Conservation (phyloP, 768 basidiomycete species). For the Lactifluus piperatus region DNA sequence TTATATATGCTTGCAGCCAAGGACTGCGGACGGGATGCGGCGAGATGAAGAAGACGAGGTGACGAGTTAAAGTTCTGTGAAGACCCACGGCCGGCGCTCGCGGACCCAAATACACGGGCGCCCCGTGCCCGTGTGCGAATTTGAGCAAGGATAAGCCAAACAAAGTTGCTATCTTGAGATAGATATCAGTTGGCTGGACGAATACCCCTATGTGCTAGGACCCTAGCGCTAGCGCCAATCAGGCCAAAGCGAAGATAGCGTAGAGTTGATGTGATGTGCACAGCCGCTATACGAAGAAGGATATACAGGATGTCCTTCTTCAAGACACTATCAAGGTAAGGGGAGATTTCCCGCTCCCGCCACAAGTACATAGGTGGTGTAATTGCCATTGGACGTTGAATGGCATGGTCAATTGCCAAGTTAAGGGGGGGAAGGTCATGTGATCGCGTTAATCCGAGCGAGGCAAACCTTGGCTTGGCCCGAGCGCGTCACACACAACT, state of each 20-base stretch:
- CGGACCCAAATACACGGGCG: constrained; percentile 17
- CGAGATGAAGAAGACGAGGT: neutral
- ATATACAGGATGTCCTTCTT: no score
- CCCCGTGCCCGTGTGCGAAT: constrained; percentile 7
- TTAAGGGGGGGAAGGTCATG: constrained; percentile 1
- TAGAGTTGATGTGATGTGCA: neutral
- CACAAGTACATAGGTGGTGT: no score
- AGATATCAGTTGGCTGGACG: neutral
- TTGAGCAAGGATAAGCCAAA: neutral
- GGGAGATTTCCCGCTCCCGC: no score
- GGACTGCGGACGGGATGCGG: constrained; percentile 5
- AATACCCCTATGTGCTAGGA: neutral
- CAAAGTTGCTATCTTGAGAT: neutral
- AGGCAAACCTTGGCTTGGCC: no score
- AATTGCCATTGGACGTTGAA: no score
- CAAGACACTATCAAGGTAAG: no score
- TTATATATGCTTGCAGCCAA: constrained; percentile 5
- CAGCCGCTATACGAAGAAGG: neutral
- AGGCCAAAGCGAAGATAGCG: no score
- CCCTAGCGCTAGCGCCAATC: neutral
- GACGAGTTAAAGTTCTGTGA: constrained; percentile 1
- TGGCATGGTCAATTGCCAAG: no score
- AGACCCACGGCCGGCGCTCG: neutral
- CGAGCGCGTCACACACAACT: no score
- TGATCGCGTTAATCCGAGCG: constrained; percentile 15